A percentile compares a stretch with the other conserved stretches of the same genome.
These are phyloP conservation scores for Tulasnella sp. DNA, from an alignment of 768 basidiomycete genomes.

Conservation along the genomic window DNA sequence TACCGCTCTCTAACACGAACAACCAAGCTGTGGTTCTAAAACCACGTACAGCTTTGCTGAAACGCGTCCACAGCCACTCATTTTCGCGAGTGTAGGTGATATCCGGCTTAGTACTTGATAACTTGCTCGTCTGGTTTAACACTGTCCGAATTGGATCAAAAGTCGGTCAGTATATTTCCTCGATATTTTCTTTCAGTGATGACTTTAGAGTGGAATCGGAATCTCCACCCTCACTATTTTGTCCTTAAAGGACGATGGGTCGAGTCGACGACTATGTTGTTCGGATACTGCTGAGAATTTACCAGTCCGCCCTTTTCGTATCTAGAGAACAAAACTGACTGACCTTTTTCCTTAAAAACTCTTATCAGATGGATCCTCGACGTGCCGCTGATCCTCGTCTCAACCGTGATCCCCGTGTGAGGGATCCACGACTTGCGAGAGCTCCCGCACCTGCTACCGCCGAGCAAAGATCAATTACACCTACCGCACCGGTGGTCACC, in stretches of 20 bases:
- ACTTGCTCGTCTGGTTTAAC: too few relatives aligned
- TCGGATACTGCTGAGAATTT: constrained; percentile 84
- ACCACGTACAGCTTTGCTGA: too few relatives aligned
- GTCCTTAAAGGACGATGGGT: constrained; percentile 36
- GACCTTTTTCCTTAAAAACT: not conserved
- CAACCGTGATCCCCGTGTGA: constrained; percentile 40
- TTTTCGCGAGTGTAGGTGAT: too few relatives aligned
- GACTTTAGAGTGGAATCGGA: constrained; percentile 88
- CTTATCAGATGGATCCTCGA: constrained; percentile 18
- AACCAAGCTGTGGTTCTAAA: too few relatives aligned
- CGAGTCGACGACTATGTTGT: constrained; percentile 59
- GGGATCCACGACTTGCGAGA: constrained; percentile 67
- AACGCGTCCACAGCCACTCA: too few relatives aligned
- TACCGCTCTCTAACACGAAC: too few relatives aligned
- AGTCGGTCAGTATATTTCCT: not conserved
- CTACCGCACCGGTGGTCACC: constrained; percentile 30
- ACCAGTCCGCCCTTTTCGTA: constrained; percentile 4
- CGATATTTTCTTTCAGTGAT: constrained; percentile 31
- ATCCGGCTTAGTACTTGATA: too few relatives aligned
- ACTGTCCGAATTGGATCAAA: too few relatives aligned
- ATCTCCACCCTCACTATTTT: constrained; percentile 44
- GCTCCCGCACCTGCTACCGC: constrained; percentile 34
- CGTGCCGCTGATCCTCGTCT: constrained; percentile 6
- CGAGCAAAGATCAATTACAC: constrained; percentile 40
- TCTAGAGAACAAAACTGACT: not conserved